Evolutionary conservation across 2,329 filamentous ascomycete species (phyloP).

Genomic region (Trichoderma simmonsii): DNA sequence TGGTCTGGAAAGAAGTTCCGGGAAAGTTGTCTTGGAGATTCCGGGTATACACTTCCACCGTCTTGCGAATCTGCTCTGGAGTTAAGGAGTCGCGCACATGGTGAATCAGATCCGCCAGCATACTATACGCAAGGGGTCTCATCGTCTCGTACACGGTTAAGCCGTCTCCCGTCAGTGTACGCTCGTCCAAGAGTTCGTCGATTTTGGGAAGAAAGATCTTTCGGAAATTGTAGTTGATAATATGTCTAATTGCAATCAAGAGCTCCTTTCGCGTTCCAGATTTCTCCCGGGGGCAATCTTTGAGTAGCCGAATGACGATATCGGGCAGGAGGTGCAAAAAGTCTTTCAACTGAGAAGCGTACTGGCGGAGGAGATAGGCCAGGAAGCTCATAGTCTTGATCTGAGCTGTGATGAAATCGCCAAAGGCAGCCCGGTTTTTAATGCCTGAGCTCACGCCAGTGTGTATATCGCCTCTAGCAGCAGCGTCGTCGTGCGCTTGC

Average conservation of each 20-base stretch:
- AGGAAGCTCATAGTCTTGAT: slow-evolving; percentile 99
- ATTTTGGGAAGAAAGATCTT: slow-evolving; percentile 95
- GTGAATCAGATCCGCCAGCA: slow-evolving; percentile 97
- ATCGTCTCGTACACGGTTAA: slow-evolving; percentile 96
- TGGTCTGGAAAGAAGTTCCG: slow-evolving; percentile 97
- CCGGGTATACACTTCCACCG: slow-evolving; percentile 94
- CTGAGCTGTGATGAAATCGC: slow-evolving; percentile 95
- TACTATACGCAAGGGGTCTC: slow-evolving; percentile 92
- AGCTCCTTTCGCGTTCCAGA: slow-evolving; percentile 92
- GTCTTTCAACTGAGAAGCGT: slow-evolving; percentile 80
- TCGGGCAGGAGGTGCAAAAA: slow-evolving; percentile 82
- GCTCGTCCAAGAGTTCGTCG: slow-evolving; percentile 89
- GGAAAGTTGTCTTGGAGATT: slow-evolving; percentile 95
- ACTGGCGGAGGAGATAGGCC: slow-evolving; percentile 85
- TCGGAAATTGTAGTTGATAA: slow-evolving; percentile 98
- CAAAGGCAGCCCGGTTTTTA: slow-evolving; percentile 89
- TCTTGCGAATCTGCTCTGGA: slow-evolving; percentile 89
- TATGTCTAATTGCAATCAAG: slow-evolving; percentile 92
- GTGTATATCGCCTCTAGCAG: slow-evolving; percentile 75
- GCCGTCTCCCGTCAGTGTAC: slow-evolving; percentile 91
- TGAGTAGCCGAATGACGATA: slow-evolving; percentile 84
- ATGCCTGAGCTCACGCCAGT: slow-evolving; percentile 92
- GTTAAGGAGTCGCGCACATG: slow-evolving; percentile 88
- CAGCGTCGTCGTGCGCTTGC: slow-evolving; percentile 83
- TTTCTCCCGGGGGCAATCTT: slow-evolving; percentile 93